These are phyloP conservation scores for Spathaspora hagerdaliae DNA, from an alignment of 805 yeast species.

Conservation along the genomic window DNA sequence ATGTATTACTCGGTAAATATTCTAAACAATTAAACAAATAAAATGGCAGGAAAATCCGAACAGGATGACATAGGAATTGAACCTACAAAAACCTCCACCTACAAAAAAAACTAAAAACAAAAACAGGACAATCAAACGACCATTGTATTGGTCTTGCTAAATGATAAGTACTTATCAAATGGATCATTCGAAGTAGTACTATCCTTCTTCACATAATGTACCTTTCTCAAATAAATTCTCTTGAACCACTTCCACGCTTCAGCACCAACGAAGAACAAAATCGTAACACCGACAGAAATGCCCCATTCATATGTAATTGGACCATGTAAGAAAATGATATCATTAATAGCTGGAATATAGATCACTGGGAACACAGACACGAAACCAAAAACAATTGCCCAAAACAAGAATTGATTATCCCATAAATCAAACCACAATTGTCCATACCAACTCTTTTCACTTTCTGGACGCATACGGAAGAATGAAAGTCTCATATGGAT, in stretches of 20 bases:
- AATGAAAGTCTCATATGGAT: slow-evolving; percentile 67
- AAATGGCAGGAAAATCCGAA: too few relatives aligned
- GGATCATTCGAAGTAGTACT: slow-evolving; percentile 51
- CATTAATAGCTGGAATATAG: slow-evolving; percentile 84
- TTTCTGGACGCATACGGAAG: slow-evolving; percentile 65
- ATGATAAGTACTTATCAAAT: slow-evolving; percentile 57
- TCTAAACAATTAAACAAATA: too few relatives aligned
- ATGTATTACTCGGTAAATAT: too few relatives aligned
- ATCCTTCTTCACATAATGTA: neutral
- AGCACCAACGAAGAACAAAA: slow-evolving; percentile 53
- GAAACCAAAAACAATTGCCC: slow-evolving; percentile 74
- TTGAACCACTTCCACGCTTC: slow-evolving; percentile 69
- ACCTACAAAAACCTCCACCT: too few relatives aligned
- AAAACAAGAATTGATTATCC: slow-evolving; percentile 72
- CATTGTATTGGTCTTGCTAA: slow-evolving; percentile 50
- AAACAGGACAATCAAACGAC: slow-evolving; percentile 3
- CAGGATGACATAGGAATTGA: too few relatives aligned
- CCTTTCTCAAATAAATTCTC: slow-evolving; percentile 48
- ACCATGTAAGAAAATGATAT: slow-evolving; percentile 67
- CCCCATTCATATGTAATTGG: slow-evolving; percentile 83
- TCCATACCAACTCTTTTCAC: slow-evolving; percentile 50
- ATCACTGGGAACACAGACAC: slow-evolving; percentile 74
- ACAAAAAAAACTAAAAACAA: too few relatives aligned
- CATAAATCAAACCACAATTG: slow-evolving; percentile 64
- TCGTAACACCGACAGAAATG: slow-evolving; percentile 55